Evolutionary conservation across 495 filamentous ascomycete genomes (phyloP), one percentile per base, ranked within the genome.

Genomic region (Amphirosellinia nigrospora): DNA sequence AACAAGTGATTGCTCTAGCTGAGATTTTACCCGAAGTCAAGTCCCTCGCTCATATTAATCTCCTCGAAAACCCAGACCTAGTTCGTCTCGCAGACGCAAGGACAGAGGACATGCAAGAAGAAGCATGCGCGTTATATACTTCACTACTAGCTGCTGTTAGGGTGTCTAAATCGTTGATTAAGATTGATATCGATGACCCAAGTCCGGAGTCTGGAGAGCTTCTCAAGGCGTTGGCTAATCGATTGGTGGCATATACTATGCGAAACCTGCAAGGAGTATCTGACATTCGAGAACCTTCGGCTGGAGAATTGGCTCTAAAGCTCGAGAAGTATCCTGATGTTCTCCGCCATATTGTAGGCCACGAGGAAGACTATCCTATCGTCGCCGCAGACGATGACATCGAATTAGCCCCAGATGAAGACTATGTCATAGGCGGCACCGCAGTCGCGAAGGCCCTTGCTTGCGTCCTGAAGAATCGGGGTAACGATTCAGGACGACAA

Each of bases 341-440:
- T 3, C 79, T 89, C 50, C 82, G 86, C 59, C 84, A 87, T 69
- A 80, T 89, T 48, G 82, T 88, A 41, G 86, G 86, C n/a, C 81
- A 86, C 53, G 92, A 93, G 60, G 88, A 94, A 55, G 86, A 87
- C 48, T 81, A 83, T 50, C 76, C 78, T 16, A 32, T 81, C 80
- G 38, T 82, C 79, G 69, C 85, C 80, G 39, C 84, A 62, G 86
- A 92, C 48, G 88, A 89, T 39, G 86, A 91, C 3, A n/a, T n/a
- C n/a, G 58, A 92, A 4, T 86, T 89, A 21, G 91, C 93, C 32
- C 93, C 94, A 1, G 93, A 96, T 71, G 92, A 96, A 55, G 93
- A 98, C 76, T 97, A 98, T 79, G 93, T 98, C 46, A 94, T 99
- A 74, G 94, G 94, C 45, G 94, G 95, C 23, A 97, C 94, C 0